A percentile compares a stretch with the other conserved stretches of the same genome.
phyloP scores from a whole-genome alignment of 805 yeast genomes.

The Ogataea philodendri region DNA sequence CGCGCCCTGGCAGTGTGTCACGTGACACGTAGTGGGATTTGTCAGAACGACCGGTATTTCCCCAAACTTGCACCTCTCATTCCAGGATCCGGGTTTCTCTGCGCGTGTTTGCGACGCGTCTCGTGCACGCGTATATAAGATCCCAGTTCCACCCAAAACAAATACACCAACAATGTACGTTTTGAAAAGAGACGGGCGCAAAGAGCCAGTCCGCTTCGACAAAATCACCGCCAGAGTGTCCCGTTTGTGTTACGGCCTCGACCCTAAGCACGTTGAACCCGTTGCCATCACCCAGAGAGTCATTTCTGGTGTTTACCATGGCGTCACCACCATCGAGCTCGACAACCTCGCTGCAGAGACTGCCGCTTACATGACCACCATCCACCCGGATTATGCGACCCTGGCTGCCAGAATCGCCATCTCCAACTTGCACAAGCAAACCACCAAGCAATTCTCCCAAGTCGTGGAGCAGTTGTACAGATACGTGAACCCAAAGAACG shows the following conservation, averaged over 20 bases:
- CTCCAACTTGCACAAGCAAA: conserved; percentile 91
- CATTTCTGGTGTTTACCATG: conserved; percentile 94
- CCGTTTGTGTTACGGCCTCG: conserved; percentile 92
- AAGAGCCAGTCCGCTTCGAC: conserved; percentile 92
- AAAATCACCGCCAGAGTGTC: conserved; percentile 95
- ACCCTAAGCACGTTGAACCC: conserved; percentile 88
- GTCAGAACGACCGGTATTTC: conserved; percentile 1
- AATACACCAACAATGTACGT: conserved; percentile 59
- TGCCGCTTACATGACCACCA: conserved; percentile 95
- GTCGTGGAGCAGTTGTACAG: conserved; percentile 70
- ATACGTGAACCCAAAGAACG: conserved; percentile 80
- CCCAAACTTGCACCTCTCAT: background rate
- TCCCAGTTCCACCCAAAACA: conserved; percentile 10
- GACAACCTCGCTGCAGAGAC: conserved; percentile 88
- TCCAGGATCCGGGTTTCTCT: too few species aligned
- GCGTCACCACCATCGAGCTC: conserved; percentile 89
- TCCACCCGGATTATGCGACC: conserved; percentile 96
- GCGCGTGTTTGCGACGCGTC: conserved; percentile 6
- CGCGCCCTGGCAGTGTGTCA: conserved; percentile 1
- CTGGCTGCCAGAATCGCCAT: conserved; percentile 95
- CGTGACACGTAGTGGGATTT: conserved; percentile 1
- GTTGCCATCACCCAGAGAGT: conserved; percentile 95
- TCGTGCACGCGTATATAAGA: conserved; percentile 7
- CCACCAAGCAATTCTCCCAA: conserved; percentile 79
- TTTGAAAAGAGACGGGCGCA: conserved; percentile 88